Conservation (phyloP, 179 eudicot species). For the Camellia oleifera region DNA sequence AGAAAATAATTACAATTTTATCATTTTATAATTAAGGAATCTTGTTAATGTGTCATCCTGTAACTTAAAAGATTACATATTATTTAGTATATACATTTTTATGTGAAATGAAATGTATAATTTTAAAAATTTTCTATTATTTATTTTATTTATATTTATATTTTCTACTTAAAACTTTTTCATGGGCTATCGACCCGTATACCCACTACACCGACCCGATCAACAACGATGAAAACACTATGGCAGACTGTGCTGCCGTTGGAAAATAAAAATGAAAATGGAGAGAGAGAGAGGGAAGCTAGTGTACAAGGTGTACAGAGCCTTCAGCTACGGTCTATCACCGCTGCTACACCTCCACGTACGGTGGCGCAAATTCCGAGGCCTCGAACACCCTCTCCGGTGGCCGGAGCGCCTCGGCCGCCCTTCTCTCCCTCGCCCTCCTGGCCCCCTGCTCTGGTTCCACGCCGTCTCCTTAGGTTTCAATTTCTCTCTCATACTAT, state of each 20-base stretch:
- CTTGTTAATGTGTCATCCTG: no score
- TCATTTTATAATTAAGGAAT: no score
- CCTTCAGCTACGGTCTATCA: slow-evolving; percentile 49
- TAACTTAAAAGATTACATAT: no score
- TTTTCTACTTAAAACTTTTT: no score
- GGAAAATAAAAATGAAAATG: slow-evolving; percentile 14
- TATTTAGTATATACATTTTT: no score
- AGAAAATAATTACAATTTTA: no score
- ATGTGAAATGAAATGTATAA: no score
- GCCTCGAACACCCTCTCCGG: slow-evolving; percentile 68
- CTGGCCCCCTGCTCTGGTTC: slow-evolving; percentile 79
- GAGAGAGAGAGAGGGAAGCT: slow-evolving; percentile 50
- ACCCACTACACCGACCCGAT: neutral
- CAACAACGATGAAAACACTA: neutral
- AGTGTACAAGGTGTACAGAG: slow-evolving; percentile 57
- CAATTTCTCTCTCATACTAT: neutral
- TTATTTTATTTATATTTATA: no score
- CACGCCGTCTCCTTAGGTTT: slow-evolving; percentile 94
- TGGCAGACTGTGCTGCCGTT: neutral
- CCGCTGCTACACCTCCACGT: slow-evolving; percentile 68
- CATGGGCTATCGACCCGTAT: no score
- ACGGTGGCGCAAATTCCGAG: slow-evolving; percentile 63
- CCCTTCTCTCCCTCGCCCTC: slow-evolving; percentile 73
- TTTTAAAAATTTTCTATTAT: no score
- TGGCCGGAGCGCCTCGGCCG: slow-evolving; percentile 84